Percentiles rank a stretch among this genome's conserved stretches.
Evolutionary conservation across 352 stramenopile genomes (phyloP).

Genomic region (Phytophthora cryptogea): DNA sequence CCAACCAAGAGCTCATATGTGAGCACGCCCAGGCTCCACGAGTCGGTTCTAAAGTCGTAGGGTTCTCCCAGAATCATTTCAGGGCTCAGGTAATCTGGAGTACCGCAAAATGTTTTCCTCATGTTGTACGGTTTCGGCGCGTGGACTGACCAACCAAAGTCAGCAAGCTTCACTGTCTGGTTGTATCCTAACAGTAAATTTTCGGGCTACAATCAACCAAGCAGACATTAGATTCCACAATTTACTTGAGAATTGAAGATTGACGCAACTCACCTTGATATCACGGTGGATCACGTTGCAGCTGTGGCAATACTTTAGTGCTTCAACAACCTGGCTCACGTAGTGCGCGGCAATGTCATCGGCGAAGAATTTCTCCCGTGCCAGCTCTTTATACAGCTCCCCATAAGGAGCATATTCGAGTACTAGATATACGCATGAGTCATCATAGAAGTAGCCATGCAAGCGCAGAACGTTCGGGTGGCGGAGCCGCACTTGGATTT

Average conservation of each 20-base stretch:
- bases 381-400: conserved; percentile 83
- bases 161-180: conserved; percentile 82
- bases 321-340: conserved; percentile 77
- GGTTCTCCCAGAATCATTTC: conserved; percentile 74
- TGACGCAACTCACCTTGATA: conserved; percentile 69
- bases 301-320: conserved; percentile 77
- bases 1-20: conserved; percentile 84
- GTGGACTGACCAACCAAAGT: conserved; percentile 89
- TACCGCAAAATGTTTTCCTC: conserved; percentile 83
- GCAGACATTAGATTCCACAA: background rate
- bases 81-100: conserved; percentile 84
- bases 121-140: conserved; percentile 60
- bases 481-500: conserved; percentile 79
- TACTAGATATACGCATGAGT: conserved; percentile 81
- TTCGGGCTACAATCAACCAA: conserved; percentile 54
- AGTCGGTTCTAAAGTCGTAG: conserved; percentile 74
- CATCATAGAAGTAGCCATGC: conserved; percentile 88
- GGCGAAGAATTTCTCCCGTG: conserved; percentile 53
- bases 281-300: conserved; percentile 87
- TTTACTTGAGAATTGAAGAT: background rate
- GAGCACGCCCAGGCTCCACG: conserved; percentile 86
- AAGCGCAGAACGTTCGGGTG: conserved; percentile 80
- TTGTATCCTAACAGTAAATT: conserved; percentile 82
- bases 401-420: conserved; percentile 84
- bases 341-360: conserved; percentile 67